Evolutionary conservation across 768 basidiomycete genomes (phyloP), one percentile per base, ranked within the genome.

Genomic region (Candolleomyces eurysporus): DNA sequence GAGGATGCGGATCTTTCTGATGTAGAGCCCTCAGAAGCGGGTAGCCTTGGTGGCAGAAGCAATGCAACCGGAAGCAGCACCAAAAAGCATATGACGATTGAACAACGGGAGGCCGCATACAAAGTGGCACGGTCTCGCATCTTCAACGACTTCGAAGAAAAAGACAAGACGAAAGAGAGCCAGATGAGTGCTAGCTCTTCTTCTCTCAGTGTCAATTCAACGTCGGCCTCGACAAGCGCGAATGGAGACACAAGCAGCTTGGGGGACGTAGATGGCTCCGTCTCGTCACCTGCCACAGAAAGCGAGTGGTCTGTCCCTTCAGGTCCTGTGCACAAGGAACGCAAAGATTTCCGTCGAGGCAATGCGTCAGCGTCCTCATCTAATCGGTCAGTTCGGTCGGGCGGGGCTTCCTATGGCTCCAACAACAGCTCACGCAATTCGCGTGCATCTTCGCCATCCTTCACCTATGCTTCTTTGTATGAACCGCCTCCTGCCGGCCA

Each of bases 31-130:
- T 92, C 90, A 16, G 91, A 92, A 68, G 75, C 89, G 10, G 90
- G 91, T n/a, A 91, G 90, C 69, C 71, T 86, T 21, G 89, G 88
- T 57, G 87, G 85, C 19, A 82, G 86, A 54, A 89, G 88, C 71
- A 89, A 81, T 67, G 76, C 82, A 21, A 84, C 86, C 4, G 83
- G 36, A 36, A 36, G 82, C 52, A 83, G 82, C 63, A 82, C 74
- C 67, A 91, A 88, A 77, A 87, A 89, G 69, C 82, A 82, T 32
- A 84, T 86, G 78, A 93, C 93, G 2, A 87, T 94, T 22, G 89
- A 91, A 67, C 88, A 94, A 71, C 88, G 92, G 36, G 91, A 91
- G 69, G 93, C 90, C 0, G 93, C 91, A n/a, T 94, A 94, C 66
- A 90, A 91, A 57, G 87, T 91, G 72, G 92, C 92, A 31, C 85